Evolutionary conservation across 2,329 filamentous ascomycete genomes (phyloP), one percentile per base, ranked within the genome.

Genomic region (Alternaria sp.): DNA sequence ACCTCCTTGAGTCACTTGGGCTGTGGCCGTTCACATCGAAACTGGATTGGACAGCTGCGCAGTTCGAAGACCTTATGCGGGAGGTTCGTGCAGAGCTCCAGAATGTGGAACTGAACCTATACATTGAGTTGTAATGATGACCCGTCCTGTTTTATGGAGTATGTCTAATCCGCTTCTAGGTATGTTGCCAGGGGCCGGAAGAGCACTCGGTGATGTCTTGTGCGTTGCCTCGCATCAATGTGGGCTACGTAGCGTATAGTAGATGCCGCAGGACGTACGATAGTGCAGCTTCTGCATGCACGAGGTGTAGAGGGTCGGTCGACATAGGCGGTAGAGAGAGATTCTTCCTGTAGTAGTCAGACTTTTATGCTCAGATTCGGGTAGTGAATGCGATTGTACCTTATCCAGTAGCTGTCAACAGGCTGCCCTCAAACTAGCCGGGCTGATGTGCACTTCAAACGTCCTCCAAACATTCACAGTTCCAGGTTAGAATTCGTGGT

Each of bases 1-100:
- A 79, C 51, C 70, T 80, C 58, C 69, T 81, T 12, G 77, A 79
- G 21, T 80, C 79, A 11, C 71, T 77, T 13, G 74, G 77, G 9
- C 66, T 79, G 12, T 81, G 78, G 78, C 76, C 77, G 2, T 77
- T 81, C 36, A 79, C 74, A 9, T 67, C 75, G 36, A 64, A 68
- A 43, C 70, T 78, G 30, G 74, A 74, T 12, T 78, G 71, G 76
- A 73, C 74, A 23, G 68, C 64, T 25, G 73, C 73, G 15, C 66
- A 76, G 52, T 78, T 78, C 13, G 65, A 70, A 9, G 59, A 66
- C 17, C 69, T 81, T 43, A 79, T 74, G 15, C 54, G 59, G 13
- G 71, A 69, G 13, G 74, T 77, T 23, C 72, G 75, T 21, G 46
- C 28, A 5, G 79, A 81, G 65, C 61, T 78, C 5, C 67, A 62